Base-by-base conservation (phyloP, 306 rosid species). In the Cucurbita argyrosperma region DNA sequence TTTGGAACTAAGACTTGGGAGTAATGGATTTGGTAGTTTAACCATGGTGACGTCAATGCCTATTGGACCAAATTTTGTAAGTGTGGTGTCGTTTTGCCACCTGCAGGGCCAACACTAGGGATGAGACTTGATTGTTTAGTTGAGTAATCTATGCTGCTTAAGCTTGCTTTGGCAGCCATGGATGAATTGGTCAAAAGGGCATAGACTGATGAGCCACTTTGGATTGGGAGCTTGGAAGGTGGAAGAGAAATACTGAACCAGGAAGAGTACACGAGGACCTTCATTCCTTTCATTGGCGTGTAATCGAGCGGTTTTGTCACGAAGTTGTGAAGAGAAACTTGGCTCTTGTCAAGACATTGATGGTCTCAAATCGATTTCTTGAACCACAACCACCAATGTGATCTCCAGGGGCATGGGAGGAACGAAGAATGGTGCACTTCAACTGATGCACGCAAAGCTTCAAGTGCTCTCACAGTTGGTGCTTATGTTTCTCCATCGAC, bases 121-220 rank as follows among this genome's bases (percentile, higher is more conserved):
- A 35, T 68, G 19, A 88, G 87, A 1, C 71, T 76, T 4, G 92
- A 89, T 51, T 72, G 91, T 63, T 87, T 91, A 5, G 79, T 92
- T 0, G 97, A 91, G 83, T 83, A 96, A 82, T 85, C 97, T 2
- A 87, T 95, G 96, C 82, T 84, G 71, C 79, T 95, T 4, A 97
- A 95, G 83, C 96, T 95, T 12, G 97, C 96, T 16, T 85, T 95
- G 83, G 82, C 92, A 1, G 97, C 99, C 47, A 95, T 91, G 99
- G 99, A 91, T 75, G 99, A 95, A 78, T 75, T 95, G 76, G 90
- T 95, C 40, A 91, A 91, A 77, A 81, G 88, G 89, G 96, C 95
- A 0, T 96, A 91, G 40, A 79, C 82, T 1, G 86, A 82, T 16
- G 96, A 89, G n/a, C 92, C 99, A 11, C 96, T 95, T 55, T 95